Evolutionary conservation across 2,329 filamentous ascomycete genomes (phyloP), one percentile per base, ranked within the genome.

Genomic region (Amylocarpus encephaloides): DNA sequence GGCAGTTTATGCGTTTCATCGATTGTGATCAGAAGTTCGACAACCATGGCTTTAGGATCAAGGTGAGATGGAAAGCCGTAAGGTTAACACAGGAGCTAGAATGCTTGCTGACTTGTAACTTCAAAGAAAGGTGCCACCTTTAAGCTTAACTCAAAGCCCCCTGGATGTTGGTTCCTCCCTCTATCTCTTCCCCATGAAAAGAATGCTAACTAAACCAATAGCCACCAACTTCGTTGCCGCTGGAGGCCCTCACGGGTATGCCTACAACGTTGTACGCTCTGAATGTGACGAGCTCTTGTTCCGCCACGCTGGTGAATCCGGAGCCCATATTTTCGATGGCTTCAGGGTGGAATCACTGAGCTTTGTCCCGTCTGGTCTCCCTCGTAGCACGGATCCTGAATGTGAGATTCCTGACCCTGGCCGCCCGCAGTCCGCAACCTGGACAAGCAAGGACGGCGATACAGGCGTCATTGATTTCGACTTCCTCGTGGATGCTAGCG

Each of bases 401-500:
- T 18, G 26, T 34, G 9, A 55, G 13, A 15, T 47, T 11, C 12
- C 52, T 7, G 43, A 57, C 40, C 62, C 55, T 1, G 67, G 65
- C 16, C 59, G 63, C 0, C 66, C 71, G 1, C 59, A 71, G 1
- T 67, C 67, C 2, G 70, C 70, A 3, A 61, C 59, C 1, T 73
- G 66, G 64, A 46, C 50, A 2, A 45, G 54, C 29, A 70, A 67
- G 45, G 65, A 67, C 48, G 64, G 62, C 4, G 52, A 54, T 2
- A 56, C 60, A 7, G 73, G 74, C 11, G 57, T 49, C 1, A 71
- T 77, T 46, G 58, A 49, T 1, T 76, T 76, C 51, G 62, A 76
- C 4, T 77, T 75, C 48, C 41, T 78, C 15, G 59, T 78, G 0
- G 74, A 78, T 59, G 75, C 74, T 0, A 71, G 66, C 45, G 75